These are phyloP conservation scores for Misopates orontium DNA, from an alignment of 257 asterid genomes.

Conservation along the genomic window DNA sequence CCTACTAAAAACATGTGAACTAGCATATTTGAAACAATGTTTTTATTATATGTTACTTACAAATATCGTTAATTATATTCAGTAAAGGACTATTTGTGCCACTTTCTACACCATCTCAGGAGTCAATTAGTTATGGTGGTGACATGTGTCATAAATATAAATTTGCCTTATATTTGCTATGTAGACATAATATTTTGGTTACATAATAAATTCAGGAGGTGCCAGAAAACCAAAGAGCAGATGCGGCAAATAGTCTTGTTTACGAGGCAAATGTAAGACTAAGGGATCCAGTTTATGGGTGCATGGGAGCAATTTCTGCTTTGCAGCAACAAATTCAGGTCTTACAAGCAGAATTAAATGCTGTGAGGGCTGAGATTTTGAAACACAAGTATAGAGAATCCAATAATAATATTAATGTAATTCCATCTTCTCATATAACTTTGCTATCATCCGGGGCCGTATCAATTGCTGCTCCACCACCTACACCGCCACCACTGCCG, in stretches of 20 bases:
- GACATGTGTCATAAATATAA: too few relatives aligned
- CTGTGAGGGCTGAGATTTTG: conserved; percentile 57
- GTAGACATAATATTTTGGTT: too few relatives aligned
- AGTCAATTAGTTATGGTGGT: too few relatives aligned
- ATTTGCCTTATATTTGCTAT: too few relatives aligned
- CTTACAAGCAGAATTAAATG: conserved; percentile 56
- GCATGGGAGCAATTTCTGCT: conserved; percentile 82
- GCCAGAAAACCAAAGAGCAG: conserved; percentile 73
- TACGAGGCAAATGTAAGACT: conserved; percentile 82
- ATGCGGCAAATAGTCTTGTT: conserved; percentile 77
- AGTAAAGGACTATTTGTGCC: too few relatives aligned
- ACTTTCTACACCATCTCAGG: too few relatives aligned
- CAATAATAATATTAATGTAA: conserved; percentile 6
- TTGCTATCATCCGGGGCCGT: conserved; percentile 47
- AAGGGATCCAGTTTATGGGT: conserved; percentile 84
- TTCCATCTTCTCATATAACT: conserved; percentile 38
- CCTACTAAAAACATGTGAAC: too few relatives aligned
- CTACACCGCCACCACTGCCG: conserved; percentile 21
- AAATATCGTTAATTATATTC: too few relatives aligned
- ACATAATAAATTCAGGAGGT: too few relatives aligned
- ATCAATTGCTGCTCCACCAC: conserved; percentile 43
- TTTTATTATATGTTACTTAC: too few relatives aligned
- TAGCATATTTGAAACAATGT: too few relatives aligned
- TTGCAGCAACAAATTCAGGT: conserved; percentile 69
- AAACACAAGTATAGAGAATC: conserved; percentile 53